phyloP scores from a whole-genome alignment of 169 alveolate species.

The Plasmodium coatneyi region DNA sequence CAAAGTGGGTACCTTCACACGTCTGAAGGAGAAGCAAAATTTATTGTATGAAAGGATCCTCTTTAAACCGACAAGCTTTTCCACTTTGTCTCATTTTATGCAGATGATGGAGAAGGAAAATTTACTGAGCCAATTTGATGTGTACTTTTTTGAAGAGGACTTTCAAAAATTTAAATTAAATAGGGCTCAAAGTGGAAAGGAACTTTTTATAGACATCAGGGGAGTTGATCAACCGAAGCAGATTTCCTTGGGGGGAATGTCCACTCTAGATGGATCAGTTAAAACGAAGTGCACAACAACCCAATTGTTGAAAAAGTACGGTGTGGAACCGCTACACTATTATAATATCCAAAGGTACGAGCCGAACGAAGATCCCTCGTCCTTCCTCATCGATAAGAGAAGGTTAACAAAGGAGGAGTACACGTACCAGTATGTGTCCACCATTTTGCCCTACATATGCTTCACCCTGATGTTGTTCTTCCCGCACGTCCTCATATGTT shows the following conservation, averaged over 20 bases:
- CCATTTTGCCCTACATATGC: conserved; percentile 65
- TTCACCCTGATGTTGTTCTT: conserved; percentile 57
- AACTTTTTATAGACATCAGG: conserved; percentile 37
- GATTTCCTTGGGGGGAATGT: not conserved
- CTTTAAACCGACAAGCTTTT: conserved; percentile 21
- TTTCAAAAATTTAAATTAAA: conserved; percentile 32
- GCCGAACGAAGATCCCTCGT: conserved; percentile 48
- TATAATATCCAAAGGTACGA: conserved; percentile 67
- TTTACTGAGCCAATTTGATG: conserved; percentile 11
- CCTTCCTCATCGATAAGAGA: conserved; percentile 50
- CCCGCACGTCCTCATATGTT: conserved; percentile 57
- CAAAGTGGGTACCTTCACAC: conserved; percentile 16
- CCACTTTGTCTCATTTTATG: conserved; percentile 3
- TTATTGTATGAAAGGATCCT: conserved; percentile 33
- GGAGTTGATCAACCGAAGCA: not conserved
- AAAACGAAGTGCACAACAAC: not conserved
- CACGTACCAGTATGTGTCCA: conserved; percentile 50
- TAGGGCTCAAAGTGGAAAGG: conserved; percentile 34
- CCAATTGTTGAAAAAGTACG: conserved; percentile 10
- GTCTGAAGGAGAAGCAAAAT: not conserved
- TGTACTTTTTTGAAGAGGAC: conserved; percentile 31
- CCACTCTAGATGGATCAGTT: not conserved
- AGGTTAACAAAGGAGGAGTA: conserved; percentile 58
- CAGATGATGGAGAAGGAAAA: conserved; percentile 12
- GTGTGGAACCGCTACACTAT: conserved; percentile 1